Percentiles rank a stretch among this genome's conserved stretches.
These are phyloP conservation scores for Penicillium bovifimosum DNA, from an alignment of 495 filamentous ascomycete species.

Conservation along the genomic window DNA sequence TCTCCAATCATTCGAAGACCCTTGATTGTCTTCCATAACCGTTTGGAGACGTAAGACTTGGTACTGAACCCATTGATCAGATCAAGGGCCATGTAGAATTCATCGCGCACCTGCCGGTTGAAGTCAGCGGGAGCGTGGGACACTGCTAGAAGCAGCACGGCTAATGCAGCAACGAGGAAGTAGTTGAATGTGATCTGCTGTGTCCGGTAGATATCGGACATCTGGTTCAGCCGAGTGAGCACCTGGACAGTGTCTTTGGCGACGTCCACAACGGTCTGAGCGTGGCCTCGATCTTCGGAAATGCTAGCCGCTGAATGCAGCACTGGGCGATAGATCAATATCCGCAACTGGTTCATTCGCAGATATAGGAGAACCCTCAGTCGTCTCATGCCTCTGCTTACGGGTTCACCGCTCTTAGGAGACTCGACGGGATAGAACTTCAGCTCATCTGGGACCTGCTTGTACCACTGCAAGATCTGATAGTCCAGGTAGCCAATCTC, in stretches of 20 bases:
- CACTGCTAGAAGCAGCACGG: conserved; percentile 76
- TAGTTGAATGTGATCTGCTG: conserved; percentile 84
- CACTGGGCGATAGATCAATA: conserved; percentile 75
- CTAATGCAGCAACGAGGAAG: conserved; percentile 74
- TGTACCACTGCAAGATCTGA: conserved; percentile 74
- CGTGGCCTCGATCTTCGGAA: conserved; percentile 59
- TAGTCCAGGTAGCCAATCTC: conserved; percentile 73
- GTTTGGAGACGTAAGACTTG: conserved; percentile 71
- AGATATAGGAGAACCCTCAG: conserved; percentile 56
- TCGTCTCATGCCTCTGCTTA: conserved; percentile 44
- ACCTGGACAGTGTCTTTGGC: conserved; percentile 77
- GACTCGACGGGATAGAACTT: conserved; percentile 54
- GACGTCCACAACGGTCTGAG: conserved; percentile 66
- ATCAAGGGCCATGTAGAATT: conserved; percentile 83
- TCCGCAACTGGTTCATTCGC: conserved; percentile 77
- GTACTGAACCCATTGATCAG: conserved; percentile 74
- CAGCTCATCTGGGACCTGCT: conserved; percentile 52
- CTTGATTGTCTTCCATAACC: conserved; percentile 77
- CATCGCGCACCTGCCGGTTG: conserved; percentile 64
- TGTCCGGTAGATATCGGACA: conserved; percentile 72
- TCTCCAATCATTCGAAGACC: conserved; percentile 75
- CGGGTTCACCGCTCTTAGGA: conserved; percentile 36
- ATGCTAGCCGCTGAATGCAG: conserved; percentile 74
- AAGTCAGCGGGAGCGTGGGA: conserved; percentile 77
- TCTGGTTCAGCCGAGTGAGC: conserved; percentile 68